Base-by-base conservation (phyloP, 495 filamentous ascomycete species). In the Neurospora sublineolata region DNA sequence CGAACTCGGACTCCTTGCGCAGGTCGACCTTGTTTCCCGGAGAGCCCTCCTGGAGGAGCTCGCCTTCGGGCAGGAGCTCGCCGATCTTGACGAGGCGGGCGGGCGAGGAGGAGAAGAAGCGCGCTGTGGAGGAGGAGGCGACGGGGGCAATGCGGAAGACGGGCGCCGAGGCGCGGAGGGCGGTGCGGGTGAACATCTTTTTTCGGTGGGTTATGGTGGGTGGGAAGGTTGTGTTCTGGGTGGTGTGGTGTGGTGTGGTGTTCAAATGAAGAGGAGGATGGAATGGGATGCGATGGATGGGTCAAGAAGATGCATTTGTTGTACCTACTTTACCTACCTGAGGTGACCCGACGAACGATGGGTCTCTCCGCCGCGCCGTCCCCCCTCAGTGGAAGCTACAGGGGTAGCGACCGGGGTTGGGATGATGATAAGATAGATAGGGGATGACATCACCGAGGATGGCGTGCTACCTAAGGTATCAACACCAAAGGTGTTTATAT, bases 1-100 rank as follows among this genome's bases (percentile, higher is more conserved):
- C 89, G 37, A 77, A 83, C 71, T 81, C 82, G 73, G 96, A 85
- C 80, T 93, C 92, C 75, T 90, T 86, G 75, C 89, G 88, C 70
- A 99, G 85, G 79, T 92, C 95, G 77, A 97, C 89, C 81, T 92
- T 93, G 86, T 93, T 95, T 64, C 92, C 94, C 9, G 87, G 87
- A 4, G 84, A 86, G 77, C 79, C 81, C 80, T 93, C 91, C 74
- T 86, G 83, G 69, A 92, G 84, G 33, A 84, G 80, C 70, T 88
- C 85, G 44, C 91, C 77, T 76, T 86, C 79, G 37, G 91, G 91
- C 33, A 93, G 79, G 68, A 77, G 75, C 77, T 92, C 91, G 73
- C 89, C 89, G 64, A 85, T 83, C 71, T 86, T 80, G 76, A 93
- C 84, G 70, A 83, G 80, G 42, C 79, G 80, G 23, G 77, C 81